These are phyloP conservation scores for Penicillium herquei DNA, from an alignment of 495 filamentous ascomycete species.

Conservation along the genomic window DNA sequence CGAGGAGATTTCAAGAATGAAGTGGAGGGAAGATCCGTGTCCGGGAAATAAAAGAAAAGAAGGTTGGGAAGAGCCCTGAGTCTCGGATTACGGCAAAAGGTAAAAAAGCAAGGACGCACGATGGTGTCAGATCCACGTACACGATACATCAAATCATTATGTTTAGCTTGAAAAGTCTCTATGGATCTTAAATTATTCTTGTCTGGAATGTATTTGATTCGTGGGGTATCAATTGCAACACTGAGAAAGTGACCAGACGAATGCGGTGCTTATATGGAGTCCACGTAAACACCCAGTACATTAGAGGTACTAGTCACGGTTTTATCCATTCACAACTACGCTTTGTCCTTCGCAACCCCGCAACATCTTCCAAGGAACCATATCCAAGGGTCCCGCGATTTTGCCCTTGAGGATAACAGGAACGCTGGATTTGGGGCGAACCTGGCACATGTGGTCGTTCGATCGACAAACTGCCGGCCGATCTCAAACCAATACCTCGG, in stretches of 20 bases:
- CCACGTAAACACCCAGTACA: too few species aligned
- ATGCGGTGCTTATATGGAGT: conserved; percentile 3
- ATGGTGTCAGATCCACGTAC: too few species aligned
- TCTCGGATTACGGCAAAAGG: too few species aligned
- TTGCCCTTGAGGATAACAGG: background rate
- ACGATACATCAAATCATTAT: too few species aligned
- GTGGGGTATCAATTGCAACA: conserved; percentile 12
- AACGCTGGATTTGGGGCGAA: conserved; percentile 2
- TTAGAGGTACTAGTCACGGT: background rate
- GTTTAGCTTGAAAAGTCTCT: too few species aligned
- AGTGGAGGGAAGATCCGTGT: background rate
- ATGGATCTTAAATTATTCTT: too few species aligned
- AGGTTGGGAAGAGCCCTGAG: background rate
- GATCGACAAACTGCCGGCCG: conserved; percentile 21
- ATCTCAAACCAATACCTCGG: conserved; percentile 22
- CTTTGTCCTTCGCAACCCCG: conserved; percentile 24
- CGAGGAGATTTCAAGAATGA: background rate
- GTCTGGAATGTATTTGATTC: conserved; percentile 5
- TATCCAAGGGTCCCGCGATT: background rate
- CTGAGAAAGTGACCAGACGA: conserved; percentile 1
- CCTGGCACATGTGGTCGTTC: conserved; percentile 10
- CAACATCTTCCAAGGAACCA: conserved; percentile 4
- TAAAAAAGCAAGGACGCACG: too few species aligned
- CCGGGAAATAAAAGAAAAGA: background rate
- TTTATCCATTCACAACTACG: conserved; percentile 2